Base-by-base conservation (phyloP, 1,284 basidiomycete genomes). In the Puccinia novopanici region DNA sequence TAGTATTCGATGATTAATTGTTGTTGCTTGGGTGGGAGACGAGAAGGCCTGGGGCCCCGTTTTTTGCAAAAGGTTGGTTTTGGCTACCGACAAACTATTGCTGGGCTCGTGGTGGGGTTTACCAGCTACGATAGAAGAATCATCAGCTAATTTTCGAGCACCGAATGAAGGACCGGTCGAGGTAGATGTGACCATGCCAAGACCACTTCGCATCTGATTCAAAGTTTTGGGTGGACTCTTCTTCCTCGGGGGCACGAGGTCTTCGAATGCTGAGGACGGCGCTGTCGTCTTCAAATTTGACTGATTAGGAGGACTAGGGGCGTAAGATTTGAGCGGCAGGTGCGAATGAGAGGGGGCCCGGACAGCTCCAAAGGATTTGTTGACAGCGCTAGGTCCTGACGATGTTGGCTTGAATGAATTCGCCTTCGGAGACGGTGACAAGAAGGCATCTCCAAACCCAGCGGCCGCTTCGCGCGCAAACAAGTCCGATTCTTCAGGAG, bases 381-480 rank as follows among this genome's bases (percentile, higher is more conserved):
- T 34, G 34, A 40, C 15, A 40, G 13, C 9, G 10, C 40, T 34
- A 24, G 37, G 54, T 12, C 22, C 12, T 6, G n/a, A 24, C n/a
- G n/a, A 10, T 13, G n/a, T 5, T 40, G 72, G 54, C 30, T 59
- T 45, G 40, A 74, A 57, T 0, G 72, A 48, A 42, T 9, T 48
- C 22, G 45, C 15, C 55, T 61, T 54, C 2, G 70, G 68, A 1
- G 78, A 73, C 6, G 78, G 42, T 13, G 42, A 34, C 57, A 67
- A 61, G 55, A 80, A 80, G 2, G 68, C 68, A 65, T 80, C 78
- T 2, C 70, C 78, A 30, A 80, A 80, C 22, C 78, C 78, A 42
- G 78, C 78, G 22, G 78, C 78, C 15, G 78, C 68, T 67, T 80
- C 78, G 30, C 78, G 52, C 10, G 78, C 68, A 30, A 80, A 73